Percentiles rank a stretch among this genome's conserved stretches.
These are phyloP conservation scores for Nitzschia palea DNA, from an alignment of 108 stramenopile species.

Conservation along the genomic window DNA sequence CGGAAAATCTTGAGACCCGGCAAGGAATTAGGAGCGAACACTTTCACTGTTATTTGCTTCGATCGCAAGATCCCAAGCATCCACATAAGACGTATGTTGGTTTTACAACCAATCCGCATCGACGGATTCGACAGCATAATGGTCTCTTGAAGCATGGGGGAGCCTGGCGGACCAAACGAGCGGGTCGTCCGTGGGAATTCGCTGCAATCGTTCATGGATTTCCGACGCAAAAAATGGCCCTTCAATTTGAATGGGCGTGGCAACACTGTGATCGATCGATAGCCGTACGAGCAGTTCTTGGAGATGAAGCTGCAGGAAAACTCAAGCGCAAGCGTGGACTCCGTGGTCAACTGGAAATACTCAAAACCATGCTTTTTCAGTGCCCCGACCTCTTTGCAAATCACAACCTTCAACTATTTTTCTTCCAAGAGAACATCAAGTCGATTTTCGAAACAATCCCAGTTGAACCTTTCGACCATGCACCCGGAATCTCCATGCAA, in stretches of 20 bases:
- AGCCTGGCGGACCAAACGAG: conserved; percentile 57
- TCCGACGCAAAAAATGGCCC: conserved; percentile 54
- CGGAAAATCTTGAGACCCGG: too few relatives aligned
- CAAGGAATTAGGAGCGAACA: too few relatives aligned
- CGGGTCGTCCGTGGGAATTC: conserved; percentile 76
- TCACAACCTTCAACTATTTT: conserved; percentile 31
- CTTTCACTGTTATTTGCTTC: conserved; percentile 63
- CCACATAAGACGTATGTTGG: conserved; percentile 62
- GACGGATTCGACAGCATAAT: conserved; percentile 75
- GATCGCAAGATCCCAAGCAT: conserved; percentile 41
- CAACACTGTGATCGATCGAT: conserved; percentile 60
- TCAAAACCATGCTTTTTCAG: conserved; percentile 35
- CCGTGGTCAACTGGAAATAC: conserved; percentile 33
- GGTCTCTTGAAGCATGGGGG: conserved; percentile 69
- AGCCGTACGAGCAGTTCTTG: conserved; percentile 50
- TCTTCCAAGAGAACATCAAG: conserved; percentile 24
- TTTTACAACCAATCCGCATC: conserved; percentile 58
- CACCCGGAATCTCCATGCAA: background rate
- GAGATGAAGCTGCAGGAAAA: conserved; percentile 39
- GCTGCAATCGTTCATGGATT: conserved; percentile 61
- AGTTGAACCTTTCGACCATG: background rate
- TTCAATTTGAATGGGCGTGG: conserved; percentile 88
- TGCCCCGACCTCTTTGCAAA: conserved; percentile 31
- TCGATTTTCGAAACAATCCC: conserved; percentile 3
- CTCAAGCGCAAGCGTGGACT: conserved; percentile 49